Evolutionary conservation across 371 early-diverging fungal species (phyloP).

Genomic region (Mucor saturninus): DNA sequence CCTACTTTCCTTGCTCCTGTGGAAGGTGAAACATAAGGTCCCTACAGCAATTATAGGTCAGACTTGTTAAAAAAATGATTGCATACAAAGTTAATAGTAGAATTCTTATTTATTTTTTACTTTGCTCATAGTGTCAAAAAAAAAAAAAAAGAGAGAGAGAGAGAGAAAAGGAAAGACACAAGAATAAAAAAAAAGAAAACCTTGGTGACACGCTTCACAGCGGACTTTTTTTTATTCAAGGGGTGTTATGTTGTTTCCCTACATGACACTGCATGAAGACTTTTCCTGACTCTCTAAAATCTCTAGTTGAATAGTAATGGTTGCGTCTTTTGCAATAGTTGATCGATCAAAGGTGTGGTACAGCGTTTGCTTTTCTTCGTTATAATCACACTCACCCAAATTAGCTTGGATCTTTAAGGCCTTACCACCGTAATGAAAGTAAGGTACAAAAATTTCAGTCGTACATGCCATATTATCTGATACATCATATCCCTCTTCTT

Average conservation of each 20-base stretch:
- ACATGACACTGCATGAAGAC: slow-evolving; percentile 22
- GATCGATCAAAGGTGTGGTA: slow-evolving; percentile 44
- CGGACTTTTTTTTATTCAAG: neutral
- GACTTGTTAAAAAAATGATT: neutral
- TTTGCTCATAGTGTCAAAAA: slow-evolving; percentile 15
- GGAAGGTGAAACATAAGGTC: slow-evolving; percentile 34
- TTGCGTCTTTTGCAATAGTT: neutral
- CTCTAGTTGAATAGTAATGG: slow-evolving; percentile 10
- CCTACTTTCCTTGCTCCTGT: slow-evolving; percentile 34
- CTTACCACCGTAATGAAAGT: slow-evolving; percentile 66
- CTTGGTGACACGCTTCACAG: neutral
- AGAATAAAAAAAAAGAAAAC: neutral
- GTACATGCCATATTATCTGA: slow-evolving; percentile 18
- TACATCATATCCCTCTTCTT: slow-evolving; percentile 14
- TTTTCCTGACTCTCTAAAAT: neutral
- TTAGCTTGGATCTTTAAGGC: slow-evolving; percentile 57
- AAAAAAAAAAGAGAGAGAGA: slow-evolving; percentile 1
- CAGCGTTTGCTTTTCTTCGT: slow-evolving; percentile 67
- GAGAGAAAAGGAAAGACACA: slow-evolving; percentile 1
- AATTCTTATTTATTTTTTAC: slow-evolving; percentile 4
- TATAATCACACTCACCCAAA: slow-evolving; percentile 73
- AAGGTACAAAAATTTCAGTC: slow-evolving; percentile 77
- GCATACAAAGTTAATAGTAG: too few species aligned
- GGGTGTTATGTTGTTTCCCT: neutral
- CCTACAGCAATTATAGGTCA: neutral